Base-by-base conservation (phyloP, 2,329 filamentous ascomycete genomes). In the Pseudogymnoascus destructans region DNA sequence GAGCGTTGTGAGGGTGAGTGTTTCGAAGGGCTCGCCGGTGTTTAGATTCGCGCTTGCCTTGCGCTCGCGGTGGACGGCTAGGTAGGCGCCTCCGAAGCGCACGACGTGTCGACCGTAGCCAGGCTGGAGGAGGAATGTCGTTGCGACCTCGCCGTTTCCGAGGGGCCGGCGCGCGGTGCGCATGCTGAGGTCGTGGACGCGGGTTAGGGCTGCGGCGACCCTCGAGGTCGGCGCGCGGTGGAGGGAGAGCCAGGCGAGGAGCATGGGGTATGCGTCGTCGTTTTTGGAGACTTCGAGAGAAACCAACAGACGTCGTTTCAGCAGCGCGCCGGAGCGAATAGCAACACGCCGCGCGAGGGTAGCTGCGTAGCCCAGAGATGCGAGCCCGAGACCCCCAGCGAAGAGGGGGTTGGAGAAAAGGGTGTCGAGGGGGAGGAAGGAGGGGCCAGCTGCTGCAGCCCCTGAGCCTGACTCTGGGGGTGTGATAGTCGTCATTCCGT, bases 211-310 rank as follows among this genome's bases (percentile, higher is more conserved):
- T 27, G 74, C 78, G 17, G 77, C 77, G 33, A 85, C 23, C 67
- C 78, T 86, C 61, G 77, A 87, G 64, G 67, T 75, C 67, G 76
- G 72, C 58, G 83, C 79, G 57, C 90, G 88, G 63, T 89, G 89
- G 59, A 89, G 80, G 5, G 90, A 91, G 70, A 98, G 87, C 91
- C 93, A 98, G 63, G 91, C 85, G 8, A 98, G 78, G 40, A 98
- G 83, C 92, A 91, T 97, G 38, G 84, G 84, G 70, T 97, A 98
- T 1, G 92, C 91, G 46, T 89, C 84, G 73, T 98, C 93, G 66
- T 92, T 88, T 69, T 89, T 87, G 71, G 88, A 92, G 71, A 98
- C 95, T 72, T 98, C 93, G 66, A 98, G 84, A 67, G 96, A 90
- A 66, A 97, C 89, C 27, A 98, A 83, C 73, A 98, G 82, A 55